phyloP scores from a whole-genome alignment of 345 rosid species.

The Brassica incana region DNA sequence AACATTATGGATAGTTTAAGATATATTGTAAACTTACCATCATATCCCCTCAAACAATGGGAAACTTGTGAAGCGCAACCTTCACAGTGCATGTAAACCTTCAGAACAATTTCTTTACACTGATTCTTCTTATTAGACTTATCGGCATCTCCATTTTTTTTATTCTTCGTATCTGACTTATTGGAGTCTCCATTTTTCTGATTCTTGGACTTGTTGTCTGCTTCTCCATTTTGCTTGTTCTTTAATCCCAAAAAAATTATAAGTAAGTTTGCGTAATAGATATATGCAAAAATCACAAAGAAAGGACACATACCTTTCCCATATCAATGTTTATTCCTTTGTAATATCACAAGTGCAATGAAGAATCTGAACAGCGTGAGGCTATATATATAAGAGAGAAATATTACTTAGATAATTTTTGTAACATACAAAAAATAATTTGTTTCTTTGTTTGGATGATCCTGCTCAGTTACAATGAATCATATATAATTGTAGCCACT shows the following conservation, averaged over 20 bases:
- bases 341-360: conserved; percentile 7
- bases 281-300: not conserved
- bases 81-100: conserved; percentile 69
- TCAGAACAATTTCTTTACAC: conserved; percentile 52
- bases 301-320: conserved; percentile 33
- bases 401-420: not conserved
- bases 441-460: conserved; percentile 25
- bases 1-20: not conserved
- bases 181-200: conserved; percentile 12
- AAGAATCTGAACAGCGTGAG: not conserved
- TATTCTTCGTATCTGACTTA: conserved; percentile 11
- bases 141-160: conserved; percentile 7
- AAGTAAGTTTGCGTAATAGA: not conserved
- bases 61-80: conserved; percentile 58
- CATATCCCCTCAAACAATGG: conserved; percentile 52
- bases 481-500: not conserved
- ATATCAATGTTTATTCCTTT: conserved; percentile 12
- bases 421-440: conserved; percentile 25
- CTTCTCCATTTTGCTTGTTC: conserved; percentile 29
- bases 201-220: conserved; percentile 8
- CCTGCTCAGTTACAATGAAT: not conserved
- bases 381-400: not conserved
- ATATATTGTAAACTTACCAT: conserved; percentile 40
- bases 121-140: conserved; percentile 26
- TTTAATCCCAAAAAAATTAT: not conserved